Evolutionary conservation across 176 grass and related monocot species (phyloP).

Genomic region (Tillandsia leiboldiana): DNA sequence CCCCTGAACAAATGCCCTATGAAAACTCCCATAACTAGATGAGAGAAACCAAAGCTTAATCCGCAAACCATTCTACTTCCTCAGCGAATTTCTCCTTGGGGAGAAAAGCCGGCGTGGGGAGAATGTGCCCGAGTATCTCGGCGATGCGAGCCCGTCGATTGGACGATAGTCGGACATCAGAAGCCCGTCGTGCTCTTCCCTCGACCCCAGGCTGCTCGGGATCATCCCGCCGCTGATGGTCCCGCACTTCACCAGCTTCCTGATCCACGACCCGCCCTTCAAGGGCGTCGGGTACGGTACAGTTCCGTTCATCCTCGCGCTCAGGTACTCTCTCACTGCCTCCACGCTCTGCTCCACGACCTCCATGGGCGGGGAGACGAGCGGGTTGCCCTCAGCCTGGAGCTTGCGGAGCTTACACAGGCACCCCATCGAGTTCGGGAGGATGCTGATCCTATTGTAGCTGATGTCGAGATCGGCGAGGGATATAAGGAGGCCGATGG

Average conservation of each 20-base stretch:
- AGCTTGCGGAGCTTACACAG: conserved; percentile 64
- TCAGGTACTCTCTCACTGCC: conserved; percentile 62
- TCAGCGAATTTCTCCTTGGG: conserved; percentile 33
- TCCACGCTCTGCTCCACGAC: conserved; percentile 70
- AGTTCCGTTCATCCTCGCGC: conserved; percentile 45
- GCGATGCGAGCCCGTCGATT: conserved; percentile 55
- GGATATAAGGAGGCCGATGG: conserved; percentile 60
- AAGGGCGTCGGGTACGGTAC: not conserved
- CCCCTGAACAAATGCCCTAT: not conserved
- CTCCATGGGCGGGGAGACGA: conserved; percentile 64
- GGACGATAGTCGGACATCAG: conserved; percentile 62
- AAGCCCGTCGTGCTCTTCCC: conserved; percentile 36
- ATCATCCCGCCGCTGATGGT: conserved; percentile 46
- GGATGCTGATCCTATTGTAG: conserved; percentile 66
- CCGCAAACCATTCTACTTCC: conserved; percentile 13
- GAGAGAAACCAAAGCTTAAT: not conserved
- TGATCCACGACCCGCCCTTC: conserved; percentile 46
- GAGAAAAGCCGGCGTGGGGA: conserved; percentile 85
- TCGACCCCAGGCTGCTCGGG: conserved; percentile 19
- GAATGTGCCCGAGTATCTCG: conserved; percentile 53
- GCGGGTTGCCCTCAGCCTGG: conserved; percentile 63
- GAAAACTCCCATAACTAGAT: not conserved
- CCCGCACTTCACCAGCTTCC: conserved; percentile 48
- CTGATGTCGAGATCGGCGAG: conserved; percentile 87
- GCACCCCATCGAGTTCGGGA: conserved; percentile 81